Evolutionary conservation across 306 rosid species (phyloP).

Genomic region (Hippophae tibetana): DNA sequence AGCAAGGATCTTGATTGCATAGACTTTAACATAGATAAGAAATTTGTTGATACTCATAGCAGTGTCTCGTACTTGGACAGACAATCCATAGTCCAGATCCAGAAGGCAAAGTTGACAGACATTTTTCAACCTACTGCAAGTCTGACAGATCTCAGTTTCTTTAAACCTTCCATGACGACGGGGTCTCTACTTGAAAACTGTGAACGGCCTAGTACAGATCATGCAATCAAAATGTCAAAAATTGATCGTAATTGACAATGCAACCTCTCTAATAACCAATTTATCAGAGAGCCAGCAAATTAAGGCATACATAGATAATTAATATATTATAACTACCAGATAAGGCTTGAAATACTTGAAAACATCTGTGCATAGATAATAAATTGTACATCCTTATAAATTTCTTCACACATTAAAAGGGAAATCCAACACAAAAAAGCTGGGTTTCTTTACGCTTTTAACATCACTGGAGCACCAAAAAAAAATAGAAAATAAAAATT

Average conservation of each 20-base stretch:
- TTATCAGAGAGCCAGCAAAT: neutral
- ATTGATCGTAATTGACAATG: neutral
- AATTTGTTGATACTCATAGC: constrained; percentile 43
- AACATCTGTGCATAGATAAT: no score
- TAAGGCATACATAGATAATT: no score
- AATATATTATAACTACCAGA: no score
- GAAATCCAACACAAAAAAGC: no score
- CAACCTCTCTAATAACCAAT: neutral
- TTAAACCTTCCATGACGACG: constrained; percentile 82
- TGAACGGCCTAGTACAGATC: constrained; percentile 86
- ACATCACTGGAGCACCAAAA: no score
- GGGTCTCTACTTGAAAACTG: constrained; percentile 91
- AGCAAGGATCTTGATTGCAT: no score
- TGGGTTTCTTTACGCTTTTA: no score
- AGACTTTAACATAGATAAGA: neutral
- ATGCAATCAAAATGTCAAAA: constrained; percentile 24
- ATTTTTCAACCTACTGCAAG: constrained; percentile 81
- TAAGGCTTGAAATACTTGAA: no score
- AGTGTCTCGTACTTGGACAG: constrained; percentile 84
- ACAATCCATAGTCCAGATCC: constrained; percentile 88
- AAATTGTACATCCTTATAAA: no score
- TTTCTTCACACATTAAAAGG: no score
- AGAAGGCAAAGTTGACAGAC: constrained; percentile 90
- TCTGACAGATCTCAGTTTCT: constrained; percentile 86
- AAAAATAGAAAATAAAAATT: no score